Evolutionary conservation across 331 rosid genomes (phyloP).

Genomic region (Cydonia oblonga): DNA sequence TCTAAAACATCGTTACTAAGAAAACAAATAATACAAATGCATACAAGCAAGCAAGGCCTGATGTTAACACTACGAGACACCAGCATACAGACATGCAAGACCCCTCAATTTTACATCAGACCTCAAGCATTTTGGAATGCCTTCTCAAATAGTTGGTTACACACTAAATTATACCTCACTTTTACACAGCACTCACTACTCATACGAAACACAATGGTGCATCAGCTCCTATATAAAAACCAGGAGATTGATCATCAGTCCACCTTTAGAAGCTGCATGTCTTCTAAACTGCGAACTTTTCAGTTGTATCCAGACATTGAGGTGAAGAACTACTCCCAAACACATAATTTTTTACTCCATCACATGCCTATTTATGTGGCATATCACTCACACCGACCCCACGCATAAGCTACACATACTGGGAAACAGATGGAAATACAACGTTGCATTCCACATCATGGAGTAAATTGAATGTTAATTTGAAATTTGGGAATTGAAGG

Average conservation of each 20-base stretch:
- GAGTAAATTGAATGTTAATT: background rate
- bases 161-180: background rate
- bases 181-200: background rate
- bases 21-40: background rate
- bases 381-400: background rate
- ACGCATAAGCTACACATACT: background rate
- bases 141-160: background rate
- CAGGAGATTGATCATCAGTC: background rate
- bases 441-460: background rate
- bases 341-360: background rate
- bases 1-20: too few species aligned
- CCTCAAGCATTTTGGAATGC: background rate
- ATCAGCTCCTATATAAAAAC: background rate
- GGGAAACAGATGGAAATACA: background rate
- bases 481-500: background rate
- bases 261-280: background rate
- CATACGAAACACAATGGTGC: background rate
- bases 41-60: background rate
- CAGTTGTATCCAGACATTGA: background rate
- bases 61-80: background rate
- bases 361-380: background rate
- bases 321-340: background rate
- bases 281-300: background rate
- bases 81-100: background rate
- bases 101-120: background rate